Conservation (phyloP, 306 rosid species). For the Vigna angularis region DNA sequence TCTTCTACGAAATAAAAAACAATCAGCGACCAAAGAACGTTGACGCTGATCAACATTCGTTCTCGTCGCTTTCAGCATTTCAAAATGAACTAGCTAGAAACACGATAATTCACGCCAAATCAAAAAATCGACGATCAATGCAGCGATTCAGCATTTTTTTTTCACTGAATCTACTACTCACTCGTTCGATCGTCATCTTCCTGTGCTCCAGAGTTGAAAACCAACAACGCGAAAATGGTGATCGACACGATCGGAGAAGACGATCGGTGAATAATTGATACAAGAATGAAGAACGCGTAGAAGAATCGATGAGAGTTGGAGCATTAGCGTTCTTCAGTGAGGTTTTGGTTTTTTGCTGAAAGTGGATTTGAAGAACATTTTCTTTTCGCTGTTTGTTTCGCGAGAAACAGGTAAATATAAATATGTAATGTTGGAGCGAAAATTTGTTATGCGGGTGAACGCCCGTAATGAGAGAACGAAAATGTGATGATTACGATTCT, state of each 20-base stretch:
- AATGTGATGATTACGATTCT: slow-evolving; percentile 8
- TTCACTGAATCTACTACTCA: slow-evolving; percentile 21
- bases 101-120: neutral
- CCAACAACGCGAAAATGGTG: neutral
- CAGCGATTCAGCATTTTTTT: neutral
- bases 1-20: neutral
- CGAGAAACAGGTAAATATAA: neutral
- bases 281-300: neutral
- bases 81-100: neutral
- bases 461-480: neutral
- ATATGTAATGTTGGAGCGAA: neutral
- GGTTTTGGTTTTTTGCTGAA: neutral
- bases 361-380: neutral
- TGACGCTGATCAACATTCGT: neutral
- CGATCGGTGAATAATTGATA: neutral
- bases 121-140: neutral
- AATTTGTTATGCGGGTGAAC: slow-evolving; percentile 40
- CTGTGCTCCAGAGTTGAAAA: neutral
- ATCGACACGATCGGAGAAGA: neutral
- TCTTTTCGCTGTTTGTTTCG: slow-evolving; percentile 13
- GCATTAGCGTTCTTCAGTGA: neutral
- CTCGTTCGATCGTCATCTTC: slow-evolving; percentile 5
- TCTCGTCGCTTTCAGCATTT: neutral
- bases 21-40: neutral
- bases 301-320: neutral